A percentile compares a stretch with the other conserved stretches of the same genome.
phyloP scores from a whole-genome alignment of 495 filamentous ascomycete species.

The Chaetomium tenue region DNA sequence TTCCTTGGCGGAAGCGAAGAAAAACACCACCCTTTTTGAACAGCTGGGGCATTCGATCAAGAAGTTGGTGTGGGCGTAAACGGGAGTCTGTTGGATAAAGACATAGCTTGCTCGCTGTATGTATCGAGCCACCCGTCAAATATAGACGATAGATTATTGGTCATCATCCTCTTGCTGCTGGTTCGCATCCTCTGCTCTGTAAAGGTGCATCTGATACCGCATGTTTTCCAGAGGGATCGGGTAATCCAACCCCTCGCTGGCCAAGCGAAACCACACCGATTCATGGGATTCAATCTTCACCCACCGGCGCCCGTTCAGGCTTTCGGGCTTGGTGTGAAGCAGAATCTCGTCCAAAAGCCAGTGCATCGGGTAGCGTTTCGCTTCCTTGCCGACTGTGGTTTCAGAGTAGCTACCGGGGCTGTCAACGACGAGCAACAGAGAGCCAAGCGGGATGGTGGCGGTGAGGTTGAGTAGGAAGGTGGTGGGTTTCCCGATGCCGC shows the following conservation, averaged over 20 bases:
- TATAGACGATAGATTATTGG: neutral
- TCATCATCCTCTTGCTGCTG: constrained; percentile 4
- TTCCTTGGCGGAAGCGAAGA: constrained; percentile 76
- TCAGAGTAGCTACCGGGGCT: constrained; percentile 91
- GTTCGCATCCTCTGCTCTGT: constrained; percentile 39
- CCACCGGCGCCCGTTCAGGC: constrained; percentile 55
- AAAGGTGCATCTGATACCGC: constrained; percentile 89
- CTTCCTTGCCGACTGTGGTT: constrained; percentile 58
- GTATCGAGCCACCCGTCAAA: neutral
- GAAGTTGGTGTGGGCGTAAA: constrained; percentile 84
- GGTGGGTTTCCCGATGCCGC: constrained; percentile 71
- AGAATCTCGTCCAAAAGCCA: constrained; percentile 87
- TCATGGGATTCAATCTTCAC: constrained; percentile 68
- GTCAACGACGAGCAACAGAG: constrained; percentile 82
- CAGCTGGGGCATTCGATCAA: constrained; percentile 81
- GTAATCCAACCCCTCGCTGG: constrained; percentile 60
- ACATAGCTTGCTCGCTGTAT: neutral
- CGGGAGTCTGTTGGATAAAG: neutral
- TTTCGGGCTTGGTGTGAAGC: constrained; percentile 39
- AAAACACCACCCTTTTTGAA: constrained; percentile 82
- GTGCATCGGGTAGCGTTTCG: constrained; percentile 84
- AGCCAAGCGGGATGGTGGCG: constrained; percentile 51
- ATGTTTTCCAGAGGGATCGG: constrained; percentile 88
- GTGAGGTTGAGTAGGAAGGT: constrained; percentile 67
- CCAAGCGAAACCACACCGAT: constrained; percentile 79